Evolutionary conservation across 164 flowering plant species (phyloP), one percentile per base, ranked within the genome.

Genomic region (Tetracentron sinense): DNA sequence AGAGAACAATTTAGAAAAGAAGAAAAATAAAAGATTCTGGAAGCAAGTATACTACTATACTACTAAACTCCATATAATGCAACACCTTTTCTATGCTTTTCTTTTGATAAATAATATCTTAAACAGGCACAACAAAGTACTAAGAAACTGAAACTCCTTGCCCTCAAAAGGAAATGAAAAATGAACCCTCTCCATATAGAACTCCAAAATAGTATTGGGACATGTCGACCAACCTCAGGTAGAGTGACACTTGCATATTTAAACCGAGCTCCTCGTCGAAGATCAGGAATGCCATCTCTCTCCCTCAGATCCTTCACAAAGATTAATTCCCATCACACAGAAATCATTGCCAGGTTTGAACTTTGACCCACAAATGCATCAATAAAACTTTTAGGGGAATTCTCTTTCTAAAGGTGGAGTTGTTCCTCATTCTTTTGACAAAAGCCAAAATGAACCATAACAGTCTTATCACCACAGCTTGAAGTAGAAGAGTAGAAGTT

Each of bases 211-310:
- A 33, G 63, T 29, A 63, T 22, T 42, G 15, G n/a, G 30, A 38
- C 35, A 52, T 35, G 42, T 33, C 19, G 64, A 67, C 85, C 56
- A 67, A 93, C 98, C 97, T 87, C 84, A 21, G 92, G 95, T 60
- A 82, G 69, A 63, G 83, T 60, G 22, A 90, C 83, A 77, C 78
- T 80, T 62, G 91, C 82, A 84, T 89, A 94, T 71, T 90, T 86
- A 79, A 63, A 90, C 61, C 98, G 94, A 70, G 96, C 88, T 31
- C 79, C 78, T 60, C 92, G 75, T 38, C 96, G 79, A 65, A 93
- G 88, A 82, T 93, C 98, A 69, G 98, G 98, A 68, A 93, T 76
- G 35, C 98, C 98, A 74, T 90, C 91, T 74, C 80, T 82, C 72
- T 87, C 91, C 73, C 92, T 83, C 66, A 86, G 56, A 68, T 72